phyloP scores from a whole-genome alignment of 2,329 filamentous ascomycete genomes.

The Aspergillus ibericus region DNA sequence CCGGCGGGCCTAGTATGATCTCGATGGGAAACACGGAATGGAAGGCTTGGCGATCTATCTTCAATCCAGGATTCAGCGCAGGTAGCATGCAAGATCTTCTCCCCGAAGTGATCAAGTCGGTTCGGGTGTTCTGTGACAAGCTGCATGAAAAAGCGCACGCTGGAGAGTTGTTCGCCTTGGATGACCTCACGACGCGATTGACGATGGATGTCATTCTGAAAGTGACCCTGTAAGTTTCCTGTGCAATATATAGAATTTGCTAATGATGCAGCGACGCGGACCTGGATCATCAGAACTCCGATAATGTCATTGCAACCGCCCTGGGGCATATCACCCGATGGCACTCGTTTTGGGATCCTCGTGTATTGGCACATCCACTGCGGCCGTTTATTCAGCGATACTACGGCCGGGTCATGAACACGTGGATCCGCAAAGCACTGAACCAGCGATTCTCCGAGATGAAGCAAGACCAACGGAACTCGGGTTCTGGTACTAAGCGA shows the following conservation, averaged over 20 bases:
- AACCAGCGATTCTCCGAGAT: neutral
- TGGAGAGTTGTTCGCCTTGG: slow-evolving; percentile 1
- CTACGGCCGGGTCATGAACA: slow-evolving; percentile 2
- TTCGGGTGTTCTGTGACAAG: slow-evolving; percentile 2
- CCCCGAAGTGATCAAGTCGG: slow-evolving; percentile 1
- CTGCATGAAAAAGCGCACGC: neutral
- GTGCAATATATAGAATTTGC: no score
- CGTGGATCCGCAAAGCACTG: neutral
- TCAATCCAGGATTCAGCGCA: slow-evolving; percentile 8
- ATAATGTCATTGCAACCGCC: slow-evolving; percentile 5
- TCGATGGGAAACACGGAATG: slow-evolving; percentile 1
- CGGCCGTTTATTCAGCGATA: neutral
- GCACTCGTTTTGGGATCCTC: slow-evolving; percentile 2
- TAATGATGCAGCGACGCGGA: neutral
- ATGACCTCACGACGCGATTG: slow-evolving; percentile 2
- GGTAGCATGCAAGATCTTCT: slow-evolving; percentile 2
- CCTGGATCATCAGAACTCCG: slow-evolving; percentile 3
- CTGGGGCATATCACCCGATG: neutral
- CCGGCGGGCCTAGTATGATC: slow-evolving; percentile 6
- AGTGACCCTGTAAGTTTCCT: slow-evolving; percentile 3
- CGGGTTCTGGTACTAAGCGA: neutral
- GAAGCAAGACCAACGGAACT: neutral
- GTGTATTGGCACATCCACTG: neutral
- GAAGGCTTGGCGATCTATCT: slow-evolving; percentile 9
- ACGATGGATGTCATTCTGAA: slow-evolving; percentile 8